phyloP scores from a whole-genome alignment of 169 alveolate genomes.

The Babesia divergens region DNA sequence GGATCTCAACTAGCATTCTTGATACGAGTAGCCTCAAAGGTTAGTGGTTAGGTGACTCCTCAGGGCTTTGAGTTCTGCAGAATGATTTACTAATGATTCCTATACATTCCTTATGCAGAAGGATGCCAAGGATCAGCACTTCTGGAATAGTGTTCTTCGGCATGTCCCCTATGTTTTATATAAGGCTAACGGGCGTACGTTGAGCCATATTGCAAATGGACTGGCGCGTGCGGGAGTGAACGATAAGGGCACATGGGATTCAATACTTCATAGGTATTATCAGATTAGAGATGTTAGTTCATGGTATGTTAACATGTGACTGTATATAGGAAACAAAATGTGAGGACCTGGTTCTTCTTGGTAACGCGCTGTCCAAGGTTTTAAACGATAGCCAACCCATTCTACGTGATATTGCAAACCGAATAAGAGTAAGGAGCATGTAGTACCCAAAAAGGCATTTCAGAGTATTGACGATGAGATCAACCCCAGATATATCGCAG shows the following conservation, averaged over 20 bases:
- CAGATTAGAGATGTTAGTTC: conserved; percentile 30
- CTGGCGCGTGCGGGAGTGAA: conserved; percentile 33
- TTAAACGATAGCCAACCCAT: background rate
- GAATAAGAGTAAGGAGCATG: conserved; percentile 10
- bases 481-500: conserved; percentile 8
- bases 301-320: background rate
- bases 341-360: conserved; percentile 36
- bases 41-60: no score
- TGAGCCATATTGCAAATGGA: conserved; percentile 55
- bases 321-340: conserved; percentile 1
- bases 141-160: conserved; percentile 45
- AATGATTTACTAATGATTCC: background rate
- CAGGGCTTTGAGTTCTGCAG: no score
- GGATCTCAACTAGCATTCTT: conserved; percentile 50
- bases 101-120: background rate
- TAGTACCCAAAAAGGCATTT: background rate
- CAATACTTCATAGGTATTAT: conserved; percentile 20
- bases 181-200: conserved; percentile 7
- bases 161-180: conserved; percentile 10
- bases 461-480: conserved; percentile 6
- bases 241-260: conserved; percentile 38
- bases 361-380: conserved; percentile 53
- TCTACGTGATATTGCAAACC: background rate
- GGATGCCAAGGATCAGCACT: conserved; percentile 1
- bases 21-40: conserved; percentile 48